Base-by-base conservation (phyloP, 352 stramenopile species). In the Pythium brachiatum region DNA sequence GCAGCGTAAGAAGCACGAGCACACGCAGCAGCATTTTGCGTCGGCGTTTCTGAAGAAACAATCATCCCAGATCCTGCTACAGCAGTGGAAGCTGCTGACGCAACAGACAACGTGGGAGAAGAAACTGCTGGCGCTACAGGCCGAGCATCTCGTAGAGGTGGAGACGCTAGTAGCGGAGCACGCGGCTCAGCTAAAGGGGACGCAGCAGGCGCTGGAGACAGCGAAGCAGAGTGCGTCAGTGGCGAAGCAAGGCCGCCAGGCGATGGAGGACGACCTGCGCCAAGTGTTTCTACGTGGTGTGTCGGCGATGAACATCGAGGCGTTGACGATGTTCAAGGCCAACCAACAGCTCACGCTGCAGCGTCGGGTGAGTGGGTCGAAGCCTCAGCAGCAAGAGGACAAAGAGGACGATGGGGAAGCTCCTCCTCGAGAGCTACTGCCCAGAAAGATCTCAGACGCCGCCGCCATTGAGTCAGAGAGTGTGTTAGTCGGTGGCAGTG, bases 221-320 rank as follows among this genome's bases (percentile, higher is more conserved):
- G 60, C 78, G 11, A 77, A 69, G 64, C 51, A 48, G 5, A 66
- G 73, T 39, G 55, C 79, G 29, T 39, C 68, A 0, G 57, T 74
- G n/a, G 69, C 78, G 7, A 69, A 84, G 20, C 70, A 76, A 15
- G 76, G 69, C 23, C 72, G 68, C 0, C 70, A 83, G 32, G 73
- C 81, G 41, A 59, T 90, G 11, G 81, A 90, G 61, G 77, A 85
- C 29, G 74, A 90, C 53, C 59, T 90, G 15, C 75, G 79, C 9
- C 72, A 88, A 52, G 76, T 90, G 18, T 90, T 90, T 53, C 58
- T 90, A 26, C 78, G 81, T 20, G 81, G 81, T 1, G 77, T 90
- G 13, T 90, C 81, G n/a, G 73, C 78, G 4, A 88, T 90, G 81
- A 90, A 90, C 38, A 86, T 90, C n/a, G 81, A 90, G 51, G 81